Evolutionary conservation across 495 filamentous ascomycete species (phyloP).

Genomic region (Lichina pygmaea): DNA sequence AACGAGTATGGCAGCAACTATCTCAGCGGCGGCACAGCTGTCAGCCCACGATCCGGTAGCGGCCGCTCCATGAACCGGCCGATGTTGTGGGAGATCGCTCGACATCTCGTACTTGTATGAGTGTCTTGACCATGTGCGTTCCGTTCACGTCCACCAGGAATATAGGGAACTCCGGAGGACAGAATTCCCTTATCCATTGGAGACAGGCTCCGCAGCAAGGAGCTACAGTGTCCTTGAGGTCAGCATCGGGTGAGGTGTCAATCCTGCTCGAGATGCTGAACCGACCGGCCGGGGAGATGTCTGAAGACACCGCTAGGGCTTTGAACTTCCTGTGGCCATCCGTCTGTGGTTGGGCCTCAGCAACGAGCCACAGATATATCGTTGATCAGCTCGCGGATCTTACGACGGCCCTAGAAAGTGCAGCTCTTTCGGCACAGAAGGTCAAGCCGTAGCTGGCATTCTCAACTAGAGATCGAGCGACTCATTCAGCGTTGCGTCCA

Average conservation of each 20-base stretch:
- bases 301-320: constrained; percentile 67
- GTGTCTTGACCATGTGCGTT: constrained; percentile 36
- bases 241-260: neutral
- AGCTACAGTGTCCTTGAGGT: too few relatives aligned
- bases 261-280: constrained; percentile 9
- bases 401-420: constrained; percentile 57
- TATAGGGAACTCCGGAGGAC: constrained; percentile 36
- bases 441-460: constrained; percentile 83
- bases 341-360: constrained; percentile 9
- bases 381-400: neutral
- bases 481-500: too few relatives aligned
- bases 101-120: constrained; percentile 33
- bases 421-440: constrained; percentile 74
- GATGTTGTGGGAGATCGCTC: too few relatives aligned
- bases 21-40: neutral
- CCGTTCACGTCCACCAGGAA: constrained; percentile 73
- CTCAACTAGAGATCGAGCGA: constrained; percentile 26
- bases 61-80: too few relatives aligned
- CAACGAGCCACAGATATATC: too few relatives aligned
- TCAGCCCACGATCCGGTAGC: too few relatives aligned
- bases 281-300: constrained; percentile 42
- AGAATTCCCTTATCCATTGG: constrained; percentile 48
- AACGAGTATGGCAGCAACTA: constrained; percentile 10
- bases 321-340: constrained; percentile 44
- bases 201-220: too few relatives aligned